Evolutionary conservation across 1,139 yeast species (phyloP).

Genomic region (Suhomyces guaymorum): DNA sequence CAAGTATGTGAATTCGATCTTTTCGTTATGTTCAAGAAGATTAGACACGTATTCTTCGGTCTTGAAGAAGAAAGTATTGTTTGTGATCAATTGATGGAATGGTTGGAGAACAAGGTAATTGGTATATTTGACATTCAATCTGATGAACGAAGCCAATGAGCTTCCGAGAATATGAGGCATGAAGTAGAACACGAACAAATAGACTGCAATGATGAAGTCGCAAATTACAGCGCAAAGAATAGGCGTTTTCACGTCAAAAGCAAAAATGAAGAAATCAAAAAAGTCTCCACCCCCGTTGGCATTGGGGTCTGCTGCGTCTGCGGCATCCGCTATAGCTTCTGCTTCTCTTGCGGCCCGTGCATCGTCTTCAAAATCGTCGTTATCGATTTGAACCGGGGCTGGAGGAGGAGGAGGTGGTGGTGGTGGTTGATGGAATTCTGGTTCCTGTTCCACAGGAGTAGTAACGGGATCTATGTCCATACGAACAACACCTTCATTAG

Average conservation of each 20-base stretch:
- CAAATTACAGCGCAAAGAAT: slow-evolving; percentile 37
- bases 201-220: slow-evolving; percentile 44
- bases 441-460: too few relatives aligned
- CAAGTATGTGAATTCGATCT: slow-evolving; percentile 3
- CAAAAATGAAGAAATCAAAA: slow-evolving; percentile 40
- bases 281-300: slow-evolving; percentile 21
- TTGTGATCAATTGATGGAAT: neutral
- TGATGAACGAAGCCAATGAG: slow-evolving; percentile 18
- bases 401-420: slow-evolving; percentile 1
- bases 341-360: slow-evolving; percentile 2
- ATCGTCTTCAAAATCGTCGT: slow-evolving; percentile 3
- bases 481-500: too few relatives aligned
- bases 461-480: too few relatives aligned
- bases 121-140: slow-evolving; percentile 1
- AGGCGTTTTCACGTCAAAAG: slow-evolving; percentile 39
- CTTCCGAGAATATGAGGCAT: slow-evolving; percentile 45
- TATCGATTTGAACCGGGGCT: neutral
- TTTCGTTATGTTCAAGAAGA: neutral
- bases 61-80: neutral
- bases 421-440: neutral
- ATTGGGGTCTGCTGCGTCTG: slow-evolving; percentile 12
- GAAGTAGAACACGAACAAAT: slow-evolving; percentile 50
- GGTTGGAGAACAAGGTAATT: neutral
- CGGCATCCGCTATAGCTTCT: slow-evolving; percentile 11
- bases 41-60: neutral